Evolutionary conservation across 441 rosid genomes (phyloP), one percentile per base, ranked within the genome.

Genomic region (Erodium trifolium): DNA sequence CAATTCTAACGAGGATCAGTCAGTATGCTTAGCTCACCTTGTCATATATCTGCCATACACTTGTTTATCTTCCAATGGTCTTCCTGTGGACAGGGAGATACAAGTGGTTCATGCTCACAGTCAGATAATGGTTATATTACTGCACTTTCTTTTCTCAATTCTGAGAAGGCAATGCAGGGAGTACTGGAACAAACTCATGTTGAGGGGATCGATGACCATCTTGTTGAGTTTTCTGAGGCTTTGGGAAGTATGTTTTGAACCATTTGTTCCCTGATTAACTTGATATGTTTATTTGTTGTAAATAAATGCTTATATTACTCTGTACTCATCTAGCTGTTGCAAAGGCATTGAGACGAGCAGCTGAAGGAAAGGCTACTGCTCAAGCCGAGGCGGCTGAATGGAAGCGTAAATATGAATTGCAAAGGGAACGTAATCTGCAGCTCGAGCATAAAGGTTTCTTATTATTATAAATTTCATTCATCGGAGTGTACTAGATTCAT

Each of bases 351-450:
- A 84, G 96, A 60, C 87, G 91, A 73, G 93, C 96, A 79, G 96
- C 99, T 65, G 99, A 94, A 83, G 99, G 89, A 65, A 94, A 92
- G 72, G 99, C 97, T 62, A 76, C 88, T 78, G 98, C 98, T 67
- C 98, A 94, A 85, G 96, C 95, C 34, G 98, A 94, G 83, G 98
- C 96, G 68, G 84, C 96, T 76, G 98, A 94, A 78, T 94, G 99
- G 99, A 92, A 92, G 78, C 92, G 96, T 68, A 83, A 87, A 86
- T 94, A 82, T 71, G 97, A 94, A 77, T 73, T 92, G 72, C 96
- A 92, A 85, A 87, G 81, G 76, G 76, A 82, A 29, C 83, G 83
- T 70, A 94, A 85, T 71, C 80, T 49, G 37, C 80, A 69, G 63
- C 75, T 80, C 71, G 84, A 84, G 68, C 83, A 7, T 68, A 87